These are phyloP conservation scores for Luffa acutangula DNA, from an alignment of 306 rosid species.

Conservation along the genomic window DNA sequence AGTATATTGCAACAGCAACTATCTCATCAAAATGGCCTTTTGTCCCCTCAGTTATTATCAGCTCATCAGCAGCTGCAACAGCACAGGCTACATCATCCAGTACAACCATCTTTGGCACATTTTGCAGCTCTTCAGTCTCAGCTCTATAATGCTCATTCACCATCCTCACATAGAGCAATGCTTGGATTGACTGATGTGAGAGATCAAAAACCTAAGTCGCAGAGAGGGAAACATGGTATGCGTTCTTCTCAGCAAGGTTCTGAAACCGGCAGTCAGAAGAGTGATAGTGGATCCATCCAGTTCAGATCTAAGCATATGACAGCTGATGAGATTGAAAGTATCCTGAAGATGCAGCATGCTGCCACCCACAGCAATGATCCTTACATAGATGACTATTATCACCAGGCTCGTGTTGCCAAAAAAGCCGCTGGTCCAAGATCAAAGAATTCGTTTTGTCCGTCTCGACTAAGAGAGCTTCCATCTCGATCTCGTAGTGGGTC, in stretches of 20 bases:
- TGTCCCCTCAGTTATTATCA: conserved; percentile 46
- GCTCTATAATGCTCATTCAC: conserved; percentile 41
- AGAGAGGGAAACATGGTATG: conserved; percentile 42
- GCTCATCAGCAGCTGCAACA: conserved; percentile 46
- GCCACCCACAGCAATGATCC: conserved; percentile 98
- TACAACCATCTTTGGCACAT: conserved; percentile 39
- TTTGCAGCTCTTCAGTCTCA: conserved; percentile 44
- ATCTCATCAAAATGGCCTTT: conserved; percentile 34
- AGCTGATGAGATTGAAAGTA: conserved; percentile 83
- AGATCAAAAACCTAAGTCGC: conserved; percentile 67
- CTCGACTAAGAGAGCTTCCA: conserved; percentile 75
- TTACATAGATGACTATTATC: conserved; percentile 91
- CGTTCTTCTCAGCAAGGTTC: conserved; percentile 57
- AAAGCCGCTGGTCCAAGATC: conserved; percentile 61
- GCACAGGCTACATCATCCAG: conserved; percentile 44
- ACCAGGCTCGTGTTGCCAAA: conserved; percentile 82
- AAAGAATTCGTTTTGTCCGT: conserved; percentile 81
- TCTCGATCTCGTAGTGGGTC: conserved; percentile 57
- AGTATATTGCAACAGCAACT: conserved; percentile 78
- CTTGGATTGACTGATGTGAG: conserved; percentile 61
- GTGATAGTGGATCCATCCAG: conserved; percentile 54
- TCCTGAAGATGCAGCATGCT: conserved; percentile 86
- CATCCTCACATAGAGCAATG: conserved; percentile 73
- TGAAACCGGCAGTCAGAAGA: conserved; percentile 44
- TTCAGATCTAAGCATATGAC: conserved; percentile 81